These are phyloP conservation scores for Metarhizium humberi DNA, from an alignment of 2,329 filamentous ascomycete genomes.

Conservation along the genomic window DNA sequence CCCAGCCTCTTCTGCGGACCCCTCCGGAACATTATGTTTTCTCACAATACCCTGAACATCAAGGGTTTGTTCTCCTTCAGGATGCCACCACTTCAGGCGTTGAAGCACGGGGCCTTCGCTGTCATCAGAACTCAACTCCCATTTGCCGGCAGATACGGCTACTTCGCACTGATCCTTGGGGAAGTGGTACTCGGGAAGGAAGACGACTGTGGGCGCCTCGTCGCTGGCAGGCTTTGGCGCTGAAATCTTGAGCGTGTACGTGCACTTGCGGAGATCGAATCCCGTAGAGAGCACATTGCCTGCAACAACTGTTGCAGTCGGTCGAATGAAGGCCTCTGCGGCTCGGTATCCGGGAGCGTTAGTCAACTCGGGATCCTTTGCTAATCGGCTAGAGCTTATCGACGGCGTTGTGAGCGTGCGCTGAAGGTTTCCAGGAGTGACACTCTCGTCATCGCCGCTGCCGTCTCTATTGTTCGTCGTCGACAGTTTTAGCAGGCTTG, in stretches of 20 bases:
- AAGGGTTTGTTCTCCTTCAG: constrained; percentile 71
- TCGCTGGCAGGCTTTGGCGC: constrained; percentile 50
- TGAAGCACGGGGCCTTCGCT: constrained; percentile 62
- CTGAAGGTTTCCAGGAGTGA: constrained; percentile 70
- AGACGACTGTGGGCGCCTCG: constrained; percentile 68
- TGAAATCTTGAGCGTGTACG: constrained; percentile 63
- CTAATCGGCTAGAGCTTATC: constrained; percentile 49
- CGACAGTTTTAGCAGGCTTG: constrained; percentile 23
- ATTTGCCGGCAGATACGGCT: constrained; percentile 76
- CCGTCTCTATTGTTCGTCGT: constrained; percentile 21
- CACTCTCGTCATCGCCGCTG: constrained; percentile 43
- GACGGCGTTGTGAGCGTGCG: constrained; percentile 59
- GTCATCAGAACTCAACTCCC: constrained; percentile 71
- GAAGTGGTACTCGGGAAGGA: constrained; percentile 88
- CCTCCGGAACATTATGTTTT: constrained; percentile 46
- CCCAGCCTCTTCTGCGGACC: constrained; percentile 60
- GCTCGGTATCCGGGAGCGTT: constrained; percentile 69
- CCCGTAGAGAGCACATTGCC: constrained; percentile 63
- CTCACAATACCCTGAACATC: constrained; percentile 66
- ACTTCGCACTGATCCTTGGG: constrained; percentile 64
- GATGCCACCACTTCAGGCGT: constrained; percentile 86
- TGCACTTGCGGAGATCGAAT: constrained; percentile 74
- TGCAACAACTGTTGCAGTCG: constrained; percentile 65
- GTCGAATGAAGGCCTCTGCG: constrained; percentile 86
- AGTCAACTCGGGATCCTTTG: constrained; percentile 47